Evolutionary conservation across 2,329 filamentous ascomycete species (phyloP).

Genomic region (Zymoseptoria passerinii): DNA sequence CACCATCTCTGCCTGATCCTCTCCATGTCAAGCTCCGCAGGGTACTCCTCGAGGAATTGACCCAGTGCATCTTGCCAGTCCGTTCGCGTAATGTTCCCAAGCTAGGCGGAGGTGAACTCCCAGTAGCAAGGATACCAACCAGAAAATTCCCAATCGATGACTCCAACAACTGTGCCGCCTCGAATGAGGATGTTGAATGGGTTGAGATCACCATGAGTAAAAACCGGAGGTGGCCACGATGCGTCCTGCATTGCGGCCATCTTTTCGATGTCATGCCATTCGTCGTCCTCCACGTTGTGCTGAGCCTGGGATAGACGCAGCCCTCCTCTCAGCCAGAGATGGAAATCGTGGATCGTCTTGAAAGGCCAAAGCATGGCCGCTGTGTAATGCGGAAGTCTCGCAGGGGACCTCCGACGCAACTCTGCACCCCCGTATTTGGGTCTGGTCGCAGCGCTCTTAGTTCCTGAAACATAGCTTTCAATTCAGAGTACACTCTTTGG

Average conservation of each 20-base stretch:
- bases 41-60: constrained; percentile 32
- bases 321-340: constrained; percentile 3
- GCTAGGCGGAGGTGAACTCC: constrained; percentile 35
- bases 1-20: constrained; percentile 32
- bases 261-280: constrained; percentile 1
- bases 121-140: constrained; percentile 43
- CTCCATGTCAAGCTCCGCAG: constrained; percentile 37
- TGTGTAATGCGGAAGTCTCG: constrained; percentile 1
- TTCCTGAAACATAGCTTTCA: constrained; percentile 1
- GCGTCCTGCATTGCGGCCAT: constrained; percentile 1
- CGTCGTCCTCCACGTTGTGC: neutral
- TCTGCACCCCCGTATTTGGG: neutral
- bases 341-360: constrained; percentile 5
- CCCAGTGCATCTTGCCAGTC: constrained; percentile 30
- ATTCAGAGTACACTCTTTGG: neutral
- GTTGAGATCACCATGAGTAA: constrained; percentile 18
- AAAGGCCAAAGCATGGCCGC: constrained; percentile 2
- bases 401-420: constrained; percentile 3
- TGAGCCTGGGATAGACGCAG: neutral
- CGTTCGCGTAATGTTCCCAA: constrained; percentile 35
- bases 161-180: constrained; percentile 31
- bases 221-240: constrained; percentile 1
- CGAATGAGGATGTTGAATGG: constrained; percentile 14
- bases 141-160: constrained; percentile 40
- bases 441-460: constrained; percentile 1